Evolutionary conservation across 1,284 basidiomycete genomes (phyloP).

Genomic region (Stereum hirsutum): DNA sequence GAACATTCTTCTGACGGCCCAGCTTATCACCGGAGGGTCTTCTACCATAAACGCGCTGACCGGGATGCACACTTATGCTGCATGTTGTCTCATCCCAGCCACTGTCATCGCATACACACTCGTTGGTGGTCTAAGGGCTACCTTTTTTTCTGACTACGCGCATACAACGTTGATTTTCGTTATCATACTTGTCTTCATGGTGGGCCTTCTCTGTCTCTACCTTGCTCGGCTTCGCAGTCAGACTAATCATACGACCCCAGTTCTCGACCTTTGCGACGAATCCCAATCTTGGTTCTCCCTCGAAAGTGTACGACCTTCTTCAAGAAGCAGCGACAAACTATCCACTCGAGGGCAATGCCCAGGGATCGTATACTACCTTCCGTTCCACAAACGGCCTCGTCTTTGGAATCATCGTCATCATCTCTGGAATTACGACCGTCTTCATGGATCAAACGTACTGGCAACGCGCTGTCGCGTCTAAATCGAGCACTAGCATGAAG

Average conservation of each 20-base stretch:
- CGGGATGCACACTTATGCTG: conserved; percentile 72
- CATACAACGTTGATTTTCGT: conserved; percentile 36
- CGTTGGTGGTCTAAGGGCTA: conserved; percentile 42
- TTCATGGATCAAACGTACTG: conserved; percentile 31
- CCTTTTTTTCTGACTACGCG: conserved; percentile 43
- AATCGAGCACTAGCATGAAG: conserved; percentile 17
- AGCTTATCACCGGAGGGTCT: conserved; percentile 48
- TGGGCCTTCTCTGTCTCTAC: too few relatives aligned
- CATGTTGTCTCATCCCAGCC: conserved; percentile 68
- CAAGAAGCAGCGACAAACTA: conserved; percentile 30
- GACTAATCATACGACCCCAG: too few relatives aligned
- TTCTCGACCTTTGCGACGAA: conserved; percentile 44
- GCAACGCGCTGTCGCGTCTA: conserved; percentile 20
- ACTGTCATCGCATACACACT: conserved; percentile 35
- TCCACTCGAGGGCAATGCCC: conserved; percentile 56
- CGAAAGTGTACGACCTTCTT: conserved; percentile 51
- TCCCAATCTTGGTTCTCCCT: conserved; percentile 49
- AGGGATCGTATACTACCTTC: conserved; percentile 69
- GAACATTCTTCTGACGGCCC: conserved; percentile 3
- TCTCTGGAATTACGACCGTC: conserved; percentile 36
- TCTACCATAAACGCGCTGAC: conserved; percentile 77
- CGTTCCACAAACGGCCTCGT: conserved; percentile 43
- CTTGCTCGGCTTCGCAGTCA: too few relatives aligned
- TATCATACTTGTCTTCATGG: conserved; percentile 39
- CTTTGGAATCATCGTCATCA: conserved; percentile 38